Evolutionary conservation across 2,329 filamentous ascomycete species (phyloP).

Genomic region (Rutstroemia sp.): DNA sequence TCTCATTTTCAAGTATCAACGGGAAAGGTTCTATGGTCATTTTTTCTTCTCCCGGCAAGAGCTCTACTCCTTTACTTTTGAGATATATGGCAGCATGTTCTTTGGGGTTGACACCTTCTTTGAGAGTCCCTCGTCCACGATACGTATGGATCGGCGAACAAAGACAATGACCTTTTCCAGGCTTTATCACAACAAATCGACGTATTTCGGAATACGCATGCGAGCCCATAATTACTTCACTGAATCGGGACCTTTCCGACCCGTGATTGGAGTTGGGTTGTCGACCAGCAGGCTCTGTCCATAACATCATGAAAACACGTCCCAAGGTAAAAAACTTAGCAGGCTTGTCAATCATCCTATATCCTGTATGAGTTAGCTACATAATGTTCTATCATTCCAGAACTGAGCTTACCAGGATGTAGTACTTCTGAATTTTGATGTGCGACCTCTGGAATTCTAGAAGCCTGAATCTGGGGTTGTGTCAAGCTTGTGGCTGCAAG

Average conservation of each 20-base stretch:
- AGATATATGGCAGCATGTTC: slow-evolving; percentile 7
- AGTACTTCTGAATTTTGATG: too few species aligned
- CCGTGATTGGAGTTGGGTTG: not conserved
- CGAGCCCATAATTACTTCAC: slow-evolving; percentile 9
- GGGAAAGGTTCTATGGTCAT: slow-evolving; percentile 17
- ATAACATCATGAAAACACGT: slow-evolving; percentile 22
- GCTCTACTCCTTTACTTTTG: slow-evolving; percentile 7
- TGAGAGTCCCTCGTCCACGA: slow-evolving; percentile 16
- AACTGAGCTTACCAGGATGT: too few species aligned
- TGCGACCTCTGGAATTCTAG: too few species aligned
- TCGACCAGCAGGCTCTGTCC: slow-evolving; percentile 18
- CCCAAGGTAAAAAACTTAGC: slow-evolving; percentile 4
- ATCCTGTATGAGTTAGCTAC: not conserved
- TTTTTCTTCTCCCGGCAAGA: slow-evolving; percentile 14
- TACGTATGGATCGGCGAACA: slow-evolving; percentile 24
- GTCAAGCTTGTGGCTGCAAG: too few species aligned
- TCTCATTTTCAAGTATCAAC: slow-evolving; percentile 11
- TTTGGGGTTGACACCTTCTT: slow-evolving; percentile 10
- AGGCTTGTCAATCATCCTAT: too few species aligned
- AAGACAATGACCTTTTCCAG: slow-evolving; percentile 15
- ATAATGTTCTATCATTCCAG: too few species aligned
- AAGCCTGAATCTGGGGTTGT: too few species aligned
- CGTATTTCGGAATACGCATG: slow-evolving; percentile 20
- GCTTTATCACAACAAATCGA: slow-evolving; percentile 19
- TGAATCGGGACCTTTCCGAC: slow-evolving; percentile 5